A percentile compares a stretch with the other conserved stretches of the same genome.
Evolutionary conservation across 805 yeast genomes (phyloP).

Genomic region (Metschnikowia koreensis): DNA sequence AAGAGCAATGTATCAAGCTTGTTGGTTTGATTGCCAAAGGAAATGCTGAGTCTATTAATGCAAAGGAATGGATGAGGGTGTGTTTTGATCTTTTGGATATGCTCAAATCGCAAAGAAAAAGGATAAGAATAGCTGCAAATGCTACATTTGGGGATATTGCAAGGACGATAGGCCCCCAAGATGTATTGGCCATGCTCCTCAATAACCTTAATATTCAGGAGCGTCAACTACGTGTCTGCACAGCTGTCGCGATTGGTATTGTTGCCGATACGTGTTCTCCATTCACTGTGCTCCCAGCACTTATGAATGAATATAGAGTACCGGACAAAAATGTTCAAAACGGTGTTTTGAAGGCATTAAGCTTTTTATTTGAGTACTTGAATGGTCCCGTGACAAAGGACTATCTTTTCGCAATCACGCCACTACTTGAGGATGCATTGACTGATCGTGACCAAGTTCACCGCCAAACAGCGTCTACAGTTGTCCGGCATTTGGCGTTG

Average conservation of each 20-base stretch:
- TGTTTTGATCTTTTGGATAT: slow-evolving; percentile 88
- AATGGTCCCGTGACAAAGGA: slow-evolving; percentile 73
- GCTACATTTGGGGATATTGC: slow-evolving; percentile 90
- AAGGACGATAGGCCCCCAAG: slow-evolving; percentile 92
- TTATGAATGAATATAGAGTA: slow-evolving; percentile 91
- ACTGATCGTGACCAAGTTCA: slow-evolving; percentile 90
- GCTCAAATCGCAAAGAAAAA: slow-evolving; percentile 74
- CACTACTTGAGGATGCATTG: slow-evolving; percentile 83
- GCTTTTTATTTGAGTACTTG: slow-evolving; percentile 90
- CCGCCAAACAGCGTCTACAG: slow-evolving; percentile 92
- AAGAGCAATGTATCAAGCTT: slow-evolving; percentile 72
- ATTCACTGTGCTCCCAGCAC: slow-evolving; percentile 87
- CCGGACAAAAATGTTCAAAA: slow-evolving; percentile 94
- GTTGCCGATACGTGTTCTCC: slow-evolving; percentile 94
- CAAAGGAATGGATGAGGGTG: slow-evolving; percentile 96
- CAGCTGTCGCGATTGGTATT: slow-evolving; percentile 97
- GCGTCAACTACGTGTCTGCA: slow-evolving; percentile 92
- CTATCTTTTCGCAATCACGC: slow-evolving; percentile 76
- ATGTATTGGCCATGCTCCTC: slow-evolving; percentile 78
- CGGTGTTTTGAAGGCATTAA: slow-evolving; percentile 87
- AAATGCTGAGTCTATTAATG: slow-evolving; percentile 79
- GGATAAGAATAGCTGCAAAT: slow-evolving; percentile 81
- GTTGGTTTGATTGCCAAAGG: slow-evolving; percentile 80
- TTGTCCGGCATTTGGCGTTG: slow-evolving; percentile 75
- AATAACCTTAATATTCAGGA: slow-evolving; percentile 90